phyloP scores from a whole-genome alignment of 192 early-diverging fungal genomes.

The Coemansia sp. region DNA sequence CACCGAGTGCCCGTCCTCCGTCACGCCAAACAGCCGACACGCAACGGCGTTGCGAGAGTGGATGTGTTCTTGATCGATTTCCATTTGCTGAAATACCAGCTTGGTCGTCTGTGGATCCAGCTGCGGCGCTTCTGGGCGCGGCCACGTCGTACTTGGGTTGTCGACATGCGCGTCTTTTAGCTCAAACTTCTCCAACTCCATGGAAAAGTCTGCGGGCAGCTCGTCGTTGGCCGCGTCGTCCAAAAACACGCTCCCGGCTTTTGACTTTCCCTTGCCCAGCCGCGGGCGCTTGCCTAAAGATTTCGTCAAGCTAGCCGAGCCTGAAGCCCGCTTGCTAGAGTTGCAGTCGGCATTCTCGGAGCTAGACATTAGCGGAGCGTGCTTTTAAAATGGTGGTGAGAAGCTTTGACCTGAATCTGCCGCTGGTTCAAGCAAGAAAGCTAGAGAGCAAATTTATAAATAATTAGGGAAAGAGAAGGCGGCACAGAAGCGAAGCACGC shows the following conservation, averaged over 20 bases:
- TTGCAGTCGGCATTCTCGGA: background rate
- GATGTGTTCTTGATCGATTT: conserved; percentile 80
- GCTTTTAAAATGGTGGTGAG: background rate
- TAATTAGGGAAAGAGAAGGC: no score
- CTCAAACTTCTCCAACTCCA: conserved; percentile 46
- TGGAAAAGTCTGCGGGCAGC: conserved; percentile 45
- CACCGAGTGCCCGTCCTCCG: conserved; percentile 86
- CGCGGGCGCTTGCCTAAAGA: conserved; percentile 37
- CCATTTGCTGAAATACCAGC: conserved; percentile 93
- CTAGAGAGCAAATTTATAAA: no score
- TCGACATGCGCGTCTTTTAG: conserved; percentile 17
- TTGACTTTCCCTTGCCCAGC: conserved; percentile 24
- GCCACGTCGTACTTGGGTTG: conserved; percentile 25
- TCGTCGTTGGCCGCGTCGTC: conserved; percentile 16
- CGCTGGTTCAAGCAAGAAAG: no score
- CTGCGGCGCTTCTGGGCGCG: conserved; percentile 18
- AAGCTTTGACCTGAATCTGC: no score
- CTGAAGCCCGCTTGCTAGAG: conserved; percentile 3
- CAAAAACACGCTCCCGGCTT: conserved; percentile 17
- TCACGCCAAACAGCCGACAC: conserved; percentile 82
- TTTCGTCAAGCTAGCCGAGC: conserved; percentile 1
- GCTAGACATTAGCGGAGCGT: background rate
- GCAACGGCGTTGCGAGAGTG: conserved; percentile 50
- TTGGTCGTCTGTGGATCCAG: conserved; percentile 19
- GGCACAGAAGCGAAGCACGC: no score